Conservation (phyloP, 2,329 filamentous ascomycete genomes). For the Phyllosticta paracitricarpa region DNA sequence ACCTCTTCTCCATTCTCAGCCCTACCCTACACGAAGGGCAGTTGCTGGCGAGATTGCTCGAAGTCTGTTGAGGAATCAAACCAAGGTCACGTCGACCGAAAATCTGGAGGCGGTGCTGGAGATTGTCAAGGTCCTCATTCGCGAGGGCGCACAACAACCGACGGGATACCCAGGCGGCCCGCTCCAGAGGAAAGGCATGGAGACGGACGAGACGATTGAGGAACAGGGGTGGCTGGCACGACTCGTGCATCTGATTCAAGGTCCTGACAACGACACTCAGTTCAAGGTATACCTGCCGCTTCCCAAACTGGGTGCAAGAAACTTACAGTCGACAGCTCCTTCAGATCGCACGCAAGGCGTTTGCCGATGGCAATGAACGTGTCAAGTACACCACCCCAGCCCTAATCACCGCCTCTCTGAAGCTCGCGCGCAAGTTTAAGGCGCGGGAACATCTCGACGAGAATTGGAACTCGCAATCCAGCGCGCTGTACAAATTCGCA, state of each 20-base stretch:
- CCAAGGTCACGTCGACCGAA: conserved; percentile 62
- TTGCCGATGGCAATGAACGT: conserved; percentile 83
- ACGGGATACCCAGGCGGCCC: conserved; percentile 73
- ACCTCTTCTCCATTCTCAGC: conserved; percentile 79
- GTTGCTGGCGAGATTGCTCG: conserved; percentile 83
- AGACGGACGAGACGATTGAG: conserved; percentile 96
- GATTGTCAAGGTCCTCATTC: conserved; percentile 82
- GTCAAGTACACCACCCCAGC: conserved; percentile 94
- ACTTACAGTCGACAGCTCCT: conserved; percentile 45
- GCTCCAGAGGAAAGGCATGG: conserved; percentile 60
- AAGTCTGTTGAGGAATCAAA: conserved; percentile 73
- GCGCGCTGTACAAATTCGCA: conserved; percentile 88
- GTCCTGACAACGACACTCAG: conserved; percentile 81
- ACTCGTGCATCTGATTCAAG: conserved; percentile 78
- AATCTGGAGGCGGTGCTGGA: conserved; percentile 84
- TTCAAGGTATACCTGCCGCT: conserved; percentile 50
- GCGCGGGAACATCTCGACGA: conserved; percentile 76
- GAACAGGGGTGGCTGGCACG: conserved; percentile 96
- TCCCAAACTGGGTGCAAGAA: neutral
- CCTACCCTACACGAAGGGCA: conserved; percentile 81
- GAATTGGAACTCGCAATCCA: conserved; percentile 63
- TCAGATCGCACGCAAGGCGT: conserved; percentile 78
- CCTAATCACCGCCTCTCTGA: conserved; percentile 79
- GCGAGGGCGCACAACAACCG: conserved; percentile 76
- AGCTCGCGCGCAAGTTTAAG: conserved; percentile 82